Evolutionary conservation across 192 early-diverging fungal species (phyloP).

Genomic region (Linnemannia hyalina): DNA sequence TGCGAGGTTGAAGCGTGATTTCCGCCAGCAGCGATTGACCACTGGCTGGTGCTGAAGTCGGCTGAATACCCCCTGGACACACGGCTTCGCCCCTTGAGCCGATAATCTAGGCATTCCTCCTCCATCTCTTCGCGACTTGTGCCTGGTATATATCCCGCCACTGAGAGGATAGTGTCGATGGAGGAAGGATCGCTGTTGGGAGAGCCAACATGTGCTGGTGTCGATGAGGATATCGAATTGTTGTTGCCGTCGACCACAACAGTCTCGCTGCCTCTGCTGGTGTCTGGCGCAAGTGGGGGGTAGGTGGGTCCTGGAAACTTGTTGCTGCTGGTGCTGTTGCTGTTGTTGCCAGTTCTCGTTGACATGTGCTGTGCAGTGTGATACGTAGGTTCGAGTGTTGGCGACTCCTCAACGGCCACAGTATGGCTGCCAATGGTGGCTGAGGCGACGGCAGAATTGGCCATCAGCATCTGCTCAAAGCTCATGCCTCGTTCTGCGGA

Average conservation of each 20-base stretch:
- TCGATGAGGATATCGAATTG: background rate
- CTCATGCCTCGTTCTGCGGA: conserved; percentile 16
- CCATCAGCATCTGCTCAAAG: conserved; percentile 26
- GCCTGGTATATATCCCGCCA: background rate
- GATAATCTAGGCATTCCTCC: conserved; percentile 34
- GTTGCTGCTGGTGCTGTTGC: background rate
- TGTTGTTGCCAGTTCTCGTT: background rate
- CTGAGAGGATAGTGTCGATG: conserved; percentile 9
- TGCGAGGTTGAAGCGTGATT: background rate
- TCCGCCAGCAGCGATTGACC: background rate
- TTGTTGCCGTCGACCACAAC: background rate
- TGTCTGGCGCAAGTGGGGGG: background rate
- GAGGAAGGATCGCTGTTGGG: conserved; percentile 17
- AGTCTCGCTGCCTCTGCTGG: background rate
- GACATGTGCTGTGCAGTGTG: background rate
- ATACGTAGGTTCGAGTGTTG: background rate
- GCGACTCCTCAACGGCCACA: background rate
- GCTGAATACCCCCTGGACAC: conserved; percentile 17
- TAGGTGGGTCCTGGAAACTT: background rate
- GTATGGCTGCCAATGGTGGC: background rate
- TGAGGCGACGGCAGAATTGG: conserved; percentile 1
- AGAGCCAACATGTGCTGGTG: background rate
- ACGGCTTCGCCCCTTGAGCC: conserved; percentile 25
- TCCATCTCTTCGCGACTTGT: conserved; percentile 17
- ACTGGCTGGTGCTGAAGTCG: background rate